Base-by-base conservation (phyloP, 169 alveolate species). In the Besnoitia besnoiti region DNA sequence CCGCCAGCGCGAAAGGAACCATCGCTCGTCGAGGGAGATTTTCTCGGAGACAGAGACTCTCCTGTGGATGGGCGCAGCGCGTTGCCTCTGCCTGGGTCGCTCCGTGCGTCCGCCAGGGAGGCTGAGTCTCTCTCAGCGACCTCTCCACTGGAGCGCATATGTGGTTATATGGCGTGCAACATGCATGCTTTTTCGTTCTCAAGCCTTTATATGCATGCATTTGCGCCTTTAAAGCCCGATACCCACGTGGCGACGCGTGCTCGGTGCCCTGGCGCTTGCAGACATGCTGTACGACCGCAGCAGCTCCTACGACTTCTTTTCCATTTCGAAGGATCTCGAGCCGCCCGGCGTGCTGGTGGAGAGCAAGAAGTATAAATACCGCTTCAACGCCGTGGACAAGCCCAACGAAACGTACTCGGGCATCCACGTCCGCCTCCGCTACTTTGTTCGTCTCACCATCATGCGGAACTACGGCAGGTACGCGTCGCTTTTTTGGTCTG, bases 351-450 rank as follows among this genome's bases (percentile, higher is more conserved):
- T 93, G 95, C 93, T 98, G 79, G 94, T 95, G 67, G 99, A 97
- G 94, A 96, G 98, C 61, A 97, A 98, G 87, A 98, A 97, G 89
- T 98, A 97, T 95, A 96, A 97, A 91, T 99, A 99, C 96, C 93
- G 97, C 62, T 99, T 99, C 96, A 97, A 97, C 67, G 96, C 99
- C 77, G 99, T 98, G 7, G 99, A 99, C 95, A 98, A 98, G 93
- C 98, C 98, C 94, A 98, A 98, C 95, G 99, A 99, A 95, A 98
- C 99, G 51, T 99, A 99, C 95, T 95, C 97, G 93, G 99, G 99
- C 39, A 97, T 98, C 87, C 97, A 97, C 96, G 97, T 97, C 96
- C 95, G 98, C 94, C 96, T 98, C 92, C 94, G 95, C 14, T 98
- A 98, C 96, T 97, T 98, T 95, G 97, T 98, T 49, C 95, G 99